Base-by-base conservation (phyloP, 2,329 filamentous ascomycete genomes). In the Diplodia mutila region DNA sequence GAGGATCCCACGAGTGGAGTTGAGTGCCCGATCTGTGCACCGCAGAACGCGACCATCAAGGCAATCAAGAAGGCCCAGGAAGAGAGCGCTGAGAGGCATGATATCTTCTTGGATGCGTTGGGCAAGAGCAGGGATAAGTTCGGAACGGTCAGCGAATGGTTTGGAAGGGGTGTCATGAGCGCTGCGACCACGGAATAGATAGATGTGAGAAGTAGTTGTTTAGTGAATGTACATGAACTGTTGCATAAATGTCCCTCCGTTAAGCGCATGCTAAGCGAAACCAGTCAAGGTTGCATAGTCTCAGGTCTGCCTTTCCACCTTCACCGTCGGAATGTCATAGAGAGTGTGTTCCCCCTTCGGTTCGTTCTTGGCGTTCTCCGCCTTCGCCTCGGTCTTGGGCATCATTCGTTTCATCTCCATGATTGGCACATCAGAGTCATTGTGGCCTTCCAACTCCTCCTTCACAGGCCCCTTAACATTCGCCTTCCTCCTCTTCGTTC, bases 141-240 rank as follows among this genome's bases (percentile, higher is more conserved):
- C 78, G 91, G 88, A n/a, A 94, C 93, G 1, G 87, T 98, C 67
- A 92, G 93, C 69, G 93, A 97, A 76, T 99, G 95, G 87, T 98
- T 97, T 83, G 94, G 94, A 0, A 84, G 94, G 67, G 94, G 95
- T 0, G 93, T 98, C 3, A 97, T 98, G 93, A 68, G 67, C 23
- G 67, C 67, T 18, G 64, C 42, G n/a, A 16, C 42, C 12, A 34
- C 52, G 8, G 64, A 66, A 32, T 66, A 57, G 25, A 8, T 18
- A 8, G 8, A 25, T 51, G 53, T 11, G 34, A 37, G 34, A 11
- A 14, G 32, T 5, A 27, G 37, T 6, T 54, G 34, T 23, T 27
- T n/a, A 7, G 18, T 27, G n/a, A 11, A 39, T 16, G n/a, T 42
- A 27, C 18, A 32, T 18, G n/a, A 46, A 11, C 14, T 42, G 21